Percentiles rank a stretch among this genome's conserved stretches.
phyloP scores from a whole-genome alignment of 345 rosid species.

The Eucalyptus pauciflora region DNA sequence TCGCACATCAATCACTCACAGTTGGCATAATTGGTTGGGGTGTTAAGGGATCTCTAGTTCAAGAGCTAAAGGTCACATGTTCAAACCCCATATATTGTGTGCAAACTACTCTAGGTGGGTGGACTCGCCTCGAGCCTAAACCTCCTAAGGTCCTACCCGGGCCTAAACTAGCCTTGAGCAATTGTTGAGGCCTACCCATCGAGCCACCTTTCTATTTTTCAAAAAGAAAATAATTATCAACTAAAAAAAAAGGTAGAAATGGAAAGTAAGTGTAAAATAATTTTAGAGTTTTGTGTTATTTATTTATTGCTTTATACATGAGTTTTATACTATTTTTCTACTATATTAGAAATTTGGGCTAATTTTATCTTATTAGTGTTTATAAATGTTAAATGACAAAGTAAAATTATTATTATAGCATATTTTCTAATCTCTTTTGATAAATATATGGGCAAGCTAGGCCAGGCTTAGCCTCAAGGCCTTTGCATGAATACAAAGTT shows the following conservation, averaged over 20 bases:
- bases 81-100: neutral
- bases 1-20: neutral
- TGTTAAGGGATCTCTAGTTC: neutral
- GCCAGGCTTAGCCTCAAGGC: neutral
- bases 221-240: neutral
- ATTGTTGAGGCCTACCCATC: neutral
- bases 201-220: neutral
- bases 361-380: neutral
- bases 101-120: rapidly evolving
- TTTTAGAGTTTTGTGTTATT: neutral
- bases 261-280: neutral
- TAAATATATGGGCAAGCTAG: neutral
- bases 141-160: neutral
- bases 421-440: neutral
- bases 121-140: neutral
- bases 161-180: neutral
- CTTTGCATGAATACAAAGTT: neutral
- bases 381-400: neutral
- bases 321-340: neutral
- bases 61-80: neutral
- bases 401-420: neutral
- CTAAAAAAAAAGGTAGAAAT: neutral
- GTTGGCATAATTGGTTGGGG: neutral
- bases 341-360: neutral
- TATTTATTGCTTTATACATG: neutral